Base-by-base conservation (phyloP, 2,329 filamentous ascomycete genomes). In the Cercospora sp. region DNA sequence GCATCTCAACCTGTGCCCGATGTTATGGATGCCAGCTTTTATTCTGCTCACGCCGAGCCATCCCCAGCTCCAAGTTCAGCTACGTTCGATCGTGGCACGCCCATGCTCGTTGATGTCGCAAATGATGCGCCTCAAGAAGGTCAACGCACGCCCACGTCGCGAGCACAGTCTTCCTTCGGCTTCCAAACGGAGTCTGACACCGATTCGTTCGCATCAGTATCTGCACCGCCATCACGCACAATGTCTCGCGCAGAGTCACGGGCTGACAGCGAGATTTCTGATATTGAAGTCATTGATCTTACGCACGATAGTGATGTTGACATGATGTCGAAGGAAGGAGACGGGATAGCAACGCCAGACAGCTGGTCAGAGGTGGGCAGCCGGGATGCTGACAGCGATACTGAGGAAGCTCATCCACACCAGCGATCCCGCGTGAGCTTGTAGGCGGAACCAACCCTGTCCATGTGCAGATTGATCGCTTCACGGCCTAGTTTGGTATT, bases 321-420 rank as follows among this genome's bases (percentile, higher is more conserved):
- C 59, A 74, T 78, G 68, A 69, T 79, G 9, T 77, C 76, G 12
- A 76, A 77, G 57, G 77, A 77, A 45, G 73, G 75, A n/a, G 73
- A 75, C 60, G 78, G 78, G 26, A 72, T 79, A 51, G 69, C 69
- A 23, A 80, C 78, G 16, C 78, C 78, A 1, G 75, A 77, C 51
- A 78, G 75, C 64, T 80, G 78, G 78, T 78, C 75, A 1, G 78
- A 80, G 51, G 75, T 80, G n/a, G 78, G 77, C 1, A 77, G 75
- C 63, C 68, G 76, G 16, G 78, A 78, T 68, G 76, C 70, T 13
- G 77, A 79, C 36, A 78, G 75, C 55, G 77, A 78, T 59, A 63
- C 61, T 10, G 74, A 74, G n/a, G 74, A 75, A 28, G 23, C 26
- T 63, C 36, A 18, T 9, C 40, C 40, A 16, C 60, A 62, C 18